Conservation (phyloP, 1,284 basidiomycete species). For the Schizophyllum amplum region DNA sequence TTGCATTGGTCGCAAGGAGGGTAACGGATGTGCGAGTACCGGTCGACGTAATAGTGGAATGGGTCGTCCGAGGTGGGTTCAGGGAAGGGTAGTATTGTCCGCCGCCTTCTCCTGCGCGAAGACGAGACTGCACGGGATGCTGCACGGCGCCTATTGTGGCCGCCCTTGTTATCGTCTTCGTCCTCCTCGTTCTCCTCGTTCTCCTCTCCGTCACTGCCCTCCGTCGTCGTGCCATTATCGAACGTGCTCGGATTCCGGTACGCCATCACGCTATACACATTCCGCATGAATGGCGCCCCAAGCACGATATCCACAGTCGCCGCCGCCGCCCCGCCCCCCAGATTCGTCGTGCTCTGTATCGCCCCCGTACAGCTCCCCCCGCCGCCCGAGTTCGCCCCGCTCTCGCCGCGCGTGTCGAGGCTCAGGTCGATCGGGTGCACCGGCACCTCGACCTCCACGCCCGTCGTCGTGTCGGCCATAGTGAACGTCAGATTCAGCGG, state of each 20-base stretch:
- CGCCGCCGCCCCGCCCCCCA: slow-evolving; percentile 26
- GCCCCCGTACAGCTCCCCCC: slow-evolving; percentile 43
- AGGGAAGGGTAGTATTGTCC: not conserved
- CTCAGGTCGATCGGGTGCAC: slow-evolving; percentile 1
- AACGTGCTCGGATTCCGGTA: slow-evolving; percentile 22
- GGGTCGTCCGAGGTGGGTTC: not conserved
- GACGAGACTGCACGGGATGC: not conserved
- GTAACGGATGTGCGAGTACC: not conserved
- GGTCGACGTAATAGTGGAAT: not conserved
- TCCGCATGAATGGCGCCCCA: slow-evolving; percentile 68
- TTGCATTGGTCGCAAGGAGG: no score
- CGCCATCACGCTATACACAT: slow-evolving; percentile 65
- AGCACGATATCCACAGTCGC: slow-evolving; percentile 47
- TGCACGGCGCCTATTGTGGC: no score
- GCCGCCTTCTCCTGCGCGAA: not conserved
- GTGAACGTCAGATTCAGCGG: slow-evolving; percentile 65
- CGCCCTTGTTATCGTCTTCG: no score
- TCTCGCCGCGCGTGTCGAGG: not conserved
- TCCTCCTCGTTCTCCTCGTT: not conserved
- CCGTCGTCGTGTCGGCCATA: slow-evolving; percentile 30
- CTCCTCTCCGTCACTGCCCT: not conserved
- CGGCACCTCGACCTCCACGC: slow-evolving; percentile 33
- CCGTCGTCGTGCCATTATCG: not conserved
- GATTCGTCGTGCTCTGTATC: slow-evolving; percentile 38
- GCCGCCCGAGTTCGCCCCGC: not conserved